These are phyloP conservation scores for Elongisporangium undulatum DNA, from an alignment of 352 stramenopile genomes.

Conservation along the genomic window DNA sequence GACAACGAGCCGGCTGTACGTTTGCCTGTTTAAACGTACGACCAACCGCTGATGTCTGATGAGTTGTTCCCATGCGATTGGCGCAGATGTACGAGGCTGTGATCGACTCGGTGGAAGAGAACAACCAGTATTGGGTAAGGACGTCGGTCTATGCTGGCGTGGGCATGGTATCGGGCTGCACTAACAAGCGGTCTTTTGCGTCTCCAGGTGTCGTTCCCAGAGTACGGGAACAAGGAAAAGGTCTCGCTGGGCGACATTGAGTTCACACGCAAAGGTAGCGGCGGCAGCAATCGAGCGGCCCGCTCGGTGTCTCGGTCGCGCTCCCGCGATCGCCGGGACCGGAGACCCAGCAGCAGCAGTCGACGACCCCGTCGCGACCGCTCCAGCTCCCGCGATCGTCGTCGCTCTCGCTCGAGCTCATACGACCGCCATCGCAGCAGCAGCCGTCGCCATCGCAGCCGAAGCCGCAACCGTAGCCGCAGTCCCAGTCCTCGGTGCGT, in stretches of 20 bases:
- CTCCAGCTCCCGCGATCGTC: constrained; percentile 32
- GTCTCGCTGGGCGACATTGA: constrained; percentile 94
- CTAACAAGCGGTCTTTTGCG: constrained; percentile 17
- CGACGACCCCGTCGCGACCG: constrained; percentile 25
- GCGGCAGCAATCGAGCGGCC: constrained; percentile 20
- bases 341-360: constrained; percentile 20
- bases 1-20: constrained; percentile 89
- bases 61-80: not conserved
- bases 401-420: constrained; percentile 37
- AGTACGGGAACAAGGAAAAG: constrained; percentile 96
- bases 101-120: constrained; percentile 91
- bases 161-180: constrained; percentile 10
- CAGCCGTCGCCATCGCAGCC: constrained; percentile 22
- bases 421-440: constrained; percentile 21
- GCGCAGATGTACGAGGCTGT: constrained; percentile 94
- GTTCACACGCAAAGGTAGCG: constrained; percentile 38
- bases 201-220: constrained; percentile 90
- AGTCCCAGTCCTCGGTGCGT: constrained; percentile 19
- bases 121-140: constrained; percentile 66
- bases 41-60: not conserved
- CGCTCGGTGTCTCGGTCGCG: constrained; percentile 19
- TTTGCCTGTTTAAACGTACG: not conserved
- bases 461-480: constrained; percentile 19
- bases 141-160: not conserved
- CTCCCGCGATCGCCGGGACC: constrained; percentile 27